A percentile compares a stretch with the other conserved stretches of the same genome.
phyloP scores from a whole-genome alignment of 257 asterid genomes.

The Solanum phureja region DNA sequence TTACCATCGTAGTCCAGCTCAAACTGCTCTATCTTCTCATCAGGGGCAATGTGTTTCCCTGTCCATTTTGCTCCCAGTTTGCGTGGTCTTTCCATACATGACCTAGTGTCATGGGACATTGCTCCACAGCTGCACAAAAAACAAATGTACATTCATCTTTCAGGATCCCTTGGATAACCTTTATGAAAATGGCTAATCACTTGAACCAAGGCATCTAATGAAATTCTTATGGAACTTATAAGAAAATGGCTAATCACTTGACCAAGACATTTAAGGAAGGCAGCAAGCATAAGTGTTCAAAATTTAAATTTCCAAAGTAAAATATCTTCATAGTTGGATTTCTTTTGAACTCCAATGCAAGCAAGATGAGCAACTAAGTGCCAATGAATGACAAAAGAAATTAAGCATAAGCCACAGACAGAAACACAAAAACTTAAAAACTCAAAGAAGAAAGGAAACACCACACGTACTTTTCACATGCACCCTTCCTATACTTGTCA shows the following conservation, averaged over 20 bases:
- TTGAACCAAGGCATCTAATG: not conserved
- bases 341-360: not conserved
- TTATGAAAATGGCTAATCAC: not conserved
- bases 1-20: conserved; percentile 96
- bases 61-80: conserved; percentile 75
- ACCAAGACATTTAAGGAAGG: not conserved
- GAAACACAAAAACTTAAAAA: not conserved
- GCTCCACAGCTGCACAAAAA: conserved; percentile 78
- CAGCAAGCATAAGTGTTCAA: not conserved
- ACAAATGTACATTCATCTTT: not conserved
- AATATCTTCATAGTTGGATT: not conserved
- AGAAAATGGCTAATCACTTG: not conserved
- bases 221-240: not conserved
- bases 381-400: not conserved
- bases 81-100: conserved; percentile 84
- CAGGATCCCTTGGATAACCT: not conserved
- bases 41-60: conserved; percentile 62
- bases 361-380: not conserved
- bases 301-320: not conserved
- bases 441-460: not conserved
- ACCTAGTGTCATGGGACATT: conserved; percentile 55
- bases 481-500: conserved; percentile 76
- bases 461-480: conserved; percentile 70
- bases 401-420: not conserved
- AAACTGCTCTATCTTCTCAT: conserved; percentile 82